Evolutionary conservation across 1,139 yeast species (phyloP).

Genomic region (Yamadazyma blattariae): DNA sequence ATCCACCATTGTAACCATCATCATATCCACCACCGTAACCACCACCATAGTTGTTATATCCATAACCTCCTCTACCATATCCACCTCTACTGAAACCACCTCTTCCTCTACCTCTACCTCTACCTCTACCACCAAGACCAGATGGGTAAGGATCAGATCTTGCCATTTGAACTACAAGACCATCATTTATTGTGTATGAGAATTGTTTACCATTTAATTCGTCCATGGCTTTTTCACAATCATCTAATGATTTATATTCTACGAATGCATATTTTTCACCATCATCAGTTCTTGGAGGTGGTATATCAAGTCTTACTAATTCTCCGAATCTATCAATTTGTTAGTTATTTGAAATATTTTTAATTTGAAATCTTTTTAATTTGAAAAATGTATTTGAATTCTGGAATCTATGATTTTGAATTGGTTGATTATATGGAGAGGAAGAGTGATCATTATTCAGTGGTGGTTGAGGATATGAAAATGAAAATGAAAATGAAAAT

Average conservation of each 20-base stretch:
- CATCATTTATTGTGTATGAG: slow-evolving; percentile 36
- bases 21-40: slow-evolving; percentile 24
- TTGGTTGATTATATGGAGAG: slow-evolving; percentile 5
- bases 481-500: too few relatives aligned
- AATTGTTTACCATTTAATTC: slow-evolving; percentile 47
- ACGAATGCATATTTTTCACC: slow-evolving; percentile 74
- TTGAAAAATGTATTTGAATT: too few relatives aligned
- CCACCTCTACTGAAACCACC: slow-evolving; percentile 14
- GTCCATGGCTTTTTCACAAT: slow-evolving; percentile 60
- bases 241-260: slow-evolving; percentile 57
- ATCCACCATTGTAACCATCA: slow-evolving; percentile 15
- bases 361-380: not conserved
- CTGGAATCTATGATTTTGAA: too few relatives aligned
- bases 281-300: slow-evolving; percentile 65
- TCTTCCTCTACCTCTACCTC: slow-evolving; percentile 18
- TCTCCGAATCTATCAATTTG: slow-evolving; percentile 51
- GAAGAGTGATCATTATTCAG: too few relatives aligned
- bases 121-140: slow-evolving; percentile 33
- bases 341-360: slow-evolving; percentile 1
- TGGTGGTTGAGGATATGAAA: too few relatives aligned
- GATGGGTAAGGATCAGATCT: slow-evolving; percentile 50
- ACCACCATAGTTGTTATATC: slow-evolving; percentile 14
- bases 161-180: slow-evolving; percentile 58
- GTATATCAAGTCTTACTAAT: slow-evolving; percentile 64
- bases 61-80: slow-evolving; percentile 17